Conservation (phyloP, 768 basidiomycete species). For the Aureoboletus auriporus region DNA sequence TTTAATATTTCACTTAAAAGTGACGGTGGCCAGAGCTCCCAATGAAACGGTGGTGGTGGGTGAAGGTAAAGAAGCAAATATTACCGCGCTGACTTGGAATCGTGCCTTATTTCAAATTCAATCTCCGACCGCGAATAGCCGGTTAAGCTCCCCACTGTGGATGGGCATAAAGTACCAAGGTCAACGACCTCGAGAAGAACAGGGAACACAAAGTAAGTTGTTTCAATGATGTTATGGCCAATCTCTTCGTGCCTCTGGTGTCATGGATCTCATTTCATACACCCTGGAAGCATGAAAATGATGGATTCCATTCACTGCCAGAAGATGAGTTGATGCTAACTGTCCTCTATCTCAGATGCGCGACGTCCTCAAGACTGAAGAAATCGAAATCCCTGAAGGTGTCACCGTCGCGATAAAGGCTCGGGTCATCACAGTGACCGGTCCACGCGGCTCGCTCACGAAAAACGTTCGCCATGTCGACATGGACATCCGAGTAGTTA, state of each 20-base stretch:
- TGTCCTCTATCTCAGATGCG: conserved; percentile 59
- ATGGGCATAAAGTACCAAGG: conserved; percentile 2
- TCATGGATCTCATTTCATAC: conserved; percentile 2
- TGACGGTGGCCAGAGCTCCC: conserved; percentile 37
- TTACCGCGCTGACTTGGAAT: conserved; percentile 22
- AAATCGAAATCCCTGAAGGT: conserved; percentile 81
- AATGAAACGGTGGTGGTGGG: conserved; percentile 43
- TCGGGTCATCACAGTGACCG: conserved; percentile 86
- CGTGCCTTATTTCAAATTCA: conserved; percentile 25
- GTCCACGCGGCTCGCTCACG: conserved; percentile 88
- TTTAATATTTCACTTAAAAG: conserved; percentile 49
- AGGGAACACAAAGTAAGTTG: conserved; percentile 26
- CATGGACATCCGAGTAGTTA: conserved; percentile 88
- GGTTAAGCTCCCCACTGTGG: conserved; percentile 7
- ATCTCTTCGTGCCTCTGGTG: neutral
- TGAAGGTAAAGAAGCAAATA: conserved; percentile 38
- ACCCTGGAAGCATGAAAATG: conserved; percentile 2
- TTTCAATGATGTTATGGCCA: neutral
- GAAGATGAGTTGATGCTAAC: conserved; percentile 32
- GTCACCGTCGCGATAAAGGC: conserved; percentile 88
- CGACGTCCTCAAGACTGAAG: conserved; percentile 91
- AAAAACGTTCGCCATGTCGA: conserved; percentile 91
- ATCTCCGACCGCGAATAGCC: conserved; percentile 35
- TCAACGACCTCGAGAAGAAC: conserved; percentile 25
- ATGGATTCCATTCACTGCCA: conserved; percentile 37